Conservation (phyloP, 345 rosid genomes). For the Eucalyptus pauciflora region DNA sequence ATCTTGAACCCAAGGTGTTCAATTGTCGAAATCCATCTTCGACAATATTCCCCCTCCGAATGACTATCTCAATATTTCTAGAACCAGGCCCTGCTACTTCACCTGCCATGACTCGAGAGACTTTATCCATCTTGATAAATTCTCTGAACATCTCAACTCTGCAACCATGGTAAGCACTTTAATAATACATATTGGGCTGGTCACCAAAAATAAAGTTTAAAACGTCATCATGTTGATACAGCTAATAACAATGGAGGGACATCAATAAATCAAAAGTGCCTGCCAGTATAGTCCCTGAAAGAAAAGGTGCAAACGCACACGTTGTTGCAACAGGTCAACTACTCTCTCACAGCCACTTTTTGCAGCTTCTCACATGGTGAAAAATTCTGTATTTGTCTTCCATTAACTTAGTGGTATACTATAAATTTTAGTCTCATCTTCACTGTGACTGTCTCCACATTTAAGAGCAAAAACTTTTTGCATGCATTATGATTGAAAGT, state of each 20-base stretch:
- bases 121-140: conserved; percentile 86
- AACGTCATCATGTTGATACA: background rate
- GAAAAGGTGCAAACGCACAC: background rate
- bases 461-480: background rate
- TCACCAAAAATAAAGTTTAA: background rate
- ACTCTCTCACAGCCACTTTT: background rate
- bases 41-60: conserved; percentile 82
- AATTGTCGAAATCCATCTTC: conserved; percentile 91
- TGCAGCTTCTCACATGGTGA: background rate
- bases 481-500: background rate
- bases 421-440: background rate
- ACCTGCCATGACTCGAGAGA: conserved; percentile 80
- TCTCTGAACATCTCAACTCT: conserved; percentile 97
- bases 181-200: background rate
- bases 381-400: background rate
- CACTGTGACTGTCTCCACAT: background rate
- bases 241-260: background rate
- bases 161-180: conserved; percentile 13
- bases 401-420: background rate
- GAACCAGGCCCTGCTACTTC: conserved; percentile 83
- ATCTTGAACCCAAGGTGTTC: conserved; percentile 70
- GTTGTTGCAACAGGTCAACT: background rate
- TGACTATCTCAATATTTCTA: conserved; percentile 71
- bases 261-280: background rate
- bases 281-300: background rate